A percentile compares a stretch with the other conserved stretches of the same genome.
Conservation (phyloP, 1,284 basidiomycete species). For the Naganishia sp. region DNA sequence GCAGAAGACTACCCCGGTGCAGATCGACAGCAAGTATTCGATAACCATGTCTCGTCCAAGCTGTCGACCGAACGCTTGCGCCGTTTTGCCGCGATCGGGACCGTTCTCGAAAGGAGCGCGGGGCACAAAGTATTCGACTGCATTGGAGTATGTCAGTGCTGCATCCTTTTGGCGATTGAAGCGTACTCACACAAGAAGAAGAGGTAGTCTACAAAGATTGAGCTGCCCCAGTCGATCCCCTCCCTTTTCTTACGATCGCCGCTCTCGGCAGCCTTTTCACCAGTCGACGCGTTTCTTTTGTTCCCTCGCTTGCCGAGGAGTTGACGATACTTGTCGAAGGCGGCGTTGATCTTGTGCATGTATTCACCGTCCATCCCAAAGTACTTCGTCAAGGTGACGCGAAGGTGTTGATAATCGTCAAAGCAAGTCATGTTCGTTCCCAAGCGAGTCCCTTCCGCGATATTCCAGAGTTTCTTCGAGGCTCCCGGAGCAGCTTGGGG, state of each 20-base stretch:
- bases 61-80: not conserved
- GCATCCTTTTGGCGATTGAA: not conserved
- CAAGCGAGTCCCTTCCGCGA: not conserved
- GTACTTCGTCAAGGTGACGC: not conserved
- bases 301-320: not conserved
- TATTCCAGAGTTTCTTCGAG: not conserved
- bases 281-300: not conserved
- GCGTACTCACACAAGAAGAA: constrained; percentile 11
- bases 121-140: constrained; percentile 1
- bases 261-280: not conserved
- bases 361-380: not conserved
- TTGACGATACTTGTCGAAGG: not conserved
- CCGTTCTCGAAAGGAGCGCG: not conserved
- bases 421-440: constrained; percentile 1
- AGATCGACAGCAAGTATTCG: not conserved
- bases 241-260: not conserved
- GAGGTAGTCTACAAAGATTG: not conserved
- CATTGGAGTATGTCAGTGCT: not conserved
- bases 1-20: constrained; percentile 1
- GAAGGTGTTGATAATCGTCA: not conserved
- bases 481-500: not conserved
- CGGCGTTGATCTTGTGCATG: not conserved
- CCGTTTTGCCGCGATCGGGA: not conserved
- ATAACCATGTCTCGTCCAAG: not conserved
- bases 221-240: not conserved